Evolutionary conservation across 805 yeast genomes (phyloP).

Genomic region (Starmerella riodocensis): DNA sequence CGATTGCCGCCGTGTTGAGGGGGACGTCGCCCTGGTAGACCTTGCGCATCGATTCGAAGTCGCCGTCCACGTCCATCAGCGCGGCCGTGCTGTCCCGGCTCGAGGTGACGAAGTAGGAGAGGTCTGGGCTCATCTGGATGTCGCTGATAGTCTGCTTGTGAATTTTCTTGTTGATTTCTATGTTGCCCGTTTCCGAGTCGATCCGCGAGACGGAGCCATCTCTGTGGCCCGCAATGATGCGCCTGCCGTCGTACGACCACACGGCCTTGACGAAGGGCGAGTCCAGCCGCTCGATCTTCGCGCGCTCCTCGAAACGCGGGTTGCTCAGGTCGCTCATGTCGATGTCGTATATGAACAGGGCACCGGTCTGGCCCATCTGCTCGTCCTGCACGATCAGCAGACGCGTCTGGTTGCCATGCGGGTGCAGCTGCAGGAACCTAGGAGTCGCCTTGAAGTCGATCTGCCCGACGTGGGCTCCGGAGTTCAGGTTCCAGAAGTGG

Average conservation of each 20-base stretch:
- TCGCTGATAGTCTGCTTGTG: conserved; percentile 74
- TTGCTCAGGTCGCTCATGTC: conserved; percentile 35
- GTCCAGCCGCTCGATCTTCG: conserved; percentile 15
- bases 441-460: conserved; percentile 77
- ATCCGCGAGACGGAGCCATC: conserved; percentile 77
- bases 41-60: conserved; percentile 50
- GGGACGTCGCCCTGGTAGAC: conserved; percentile 81
- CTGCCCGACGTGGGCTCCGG: conserved; percentile 44
- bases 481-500: conserved; percentile 70
- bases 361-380: conserved; percentile 80
- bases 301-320: conserved; percentile 41
- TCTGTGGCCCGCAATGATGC: conserved; percentile 73
- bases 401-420: conserved; percentile 43
- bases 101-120: conserved; percentile 78
- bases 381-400: conserved; percentile 73
- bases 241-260: conserved; percentile 65
- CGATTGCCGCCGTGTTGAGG: conserved; percentile 85
- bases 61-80: conserved; percentile 57
- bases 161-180: conserved; percentile 41
- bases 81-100: conserved; percentile 83
- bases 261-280: conserved; percentile 54
- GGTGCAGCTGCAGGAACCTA: conserved; percentile 75
- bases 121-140: conserved; percentile 77
- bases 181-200: conserved; percentile 63
- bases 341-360: conserved; percentile 54